Evolutionary conservation across 2,329 filamentous ascomycete species (phyloP).

Genomic region (Aspergillus viridinutans): DNA sequence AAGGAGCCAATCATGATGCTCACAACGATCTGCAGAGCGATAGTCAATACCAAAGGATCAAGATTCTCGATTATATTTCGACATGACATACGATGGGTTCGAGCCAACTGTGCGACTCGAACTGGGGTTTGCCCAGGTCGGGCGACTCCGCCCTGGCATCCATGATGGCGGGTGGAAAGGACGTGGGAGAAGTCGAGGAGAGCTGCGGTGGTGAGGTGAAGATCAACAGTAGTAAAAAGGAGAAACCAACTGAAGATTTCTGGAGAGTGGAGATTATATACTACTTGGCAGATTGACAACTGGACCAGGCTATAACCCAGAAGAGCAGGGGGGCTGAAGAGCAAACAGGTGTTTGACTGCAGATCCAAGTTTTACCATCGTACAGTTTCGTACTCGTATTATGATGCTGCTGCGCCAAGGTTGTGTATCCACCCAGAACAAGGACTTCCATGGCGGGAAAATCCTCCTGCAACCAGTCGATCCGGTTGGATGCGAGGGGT

Average conservation of each 20-base stretch:
- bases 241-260: not conserved
- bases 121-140: conserved; percentile 34
- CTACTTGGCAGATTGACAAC: not conserved
- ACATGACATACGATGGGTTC: conserved; percentile 33
- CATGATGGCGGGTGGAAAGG: not conserved
- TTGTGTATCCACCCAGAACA: not conserved
- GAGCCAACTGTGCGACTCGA: conserved; percentile 32
- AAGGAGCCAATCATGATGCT: conserved; percentile 48
- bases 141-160: conserved; percentile 11
- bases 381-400: not conserved
- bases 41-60: not conserved
- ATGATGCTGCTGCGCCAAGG: not conserved
- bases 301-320: not conserved
- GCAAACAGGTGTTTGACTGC: not conserved
- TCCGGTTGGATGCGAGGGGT: not conserved
- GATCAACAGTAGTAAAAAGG: not conserved
- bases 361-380: not conserved
- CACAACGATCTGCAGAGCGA: conserved; percentile 44
- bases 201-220: not conserved
- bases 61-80: not conserved
- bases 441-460: not conserved
- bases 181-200: not conserved
- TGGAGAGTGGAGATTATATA: not conserved
- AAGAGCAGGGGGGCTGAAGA: not conserved
- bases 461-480: not conserved